A percentile compares a stretch with the other conserved stretches of the same genome.
Evolutionary conservation across 2,329 filamentous ascomycete genomes (phyloP).

Genomic region (Talaromyces sp.): DNA sequence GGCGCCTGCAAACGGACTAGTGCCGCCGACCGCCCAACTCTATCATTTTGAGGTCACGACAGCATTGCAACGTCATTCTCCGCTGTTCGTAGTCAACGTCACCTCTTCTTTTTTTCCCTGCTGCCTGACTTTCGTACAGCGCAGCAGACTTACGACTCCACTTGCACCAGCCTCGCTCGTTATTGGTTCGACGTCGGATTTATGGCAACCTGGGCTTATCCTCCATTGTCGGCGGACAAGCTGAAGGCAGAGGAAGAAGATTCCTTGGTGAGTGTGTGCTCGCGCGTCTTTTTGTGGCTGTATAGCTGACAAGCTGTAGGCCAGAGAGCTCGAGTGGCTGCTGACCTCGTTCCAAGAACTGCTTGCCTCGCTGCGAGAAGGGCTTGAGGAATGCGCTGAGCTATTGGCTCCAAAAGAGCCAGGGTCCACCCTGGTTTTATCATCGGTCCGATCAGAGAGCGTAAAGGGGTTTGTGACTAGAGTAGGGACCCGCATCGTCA

Average conservation of each 20-base stretch:
- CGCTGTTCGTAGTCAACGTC: not conserved
- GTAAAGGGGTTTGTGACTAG: constrained; percentile 91
- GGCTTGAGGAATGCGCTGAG: constrained; percentile 82
- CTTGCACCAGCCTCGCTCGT: not conserved
- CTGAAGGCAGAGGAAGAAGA: constrained; percentile 49
- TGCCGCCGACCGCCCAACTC: not conserved
- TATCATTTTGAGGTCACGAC: not conserved
- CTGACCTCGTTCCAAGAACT: constrained; percentile 57
- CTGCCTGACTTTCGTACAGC: not conserved
- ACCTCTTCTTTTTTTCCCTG: not conserved
- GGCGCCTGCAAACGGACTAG: not conserved
- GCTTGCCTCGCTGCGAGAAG: constrained; percentile 57
- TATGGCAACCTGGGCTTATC: constrained; percentile 61
- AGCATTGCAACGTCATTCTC: constrained; percentile 6
- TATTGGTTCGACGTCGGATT: not conserved
- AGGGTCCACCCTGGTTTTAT: constrained; percentile 83
- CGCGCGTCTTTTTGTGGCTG: not conserved
- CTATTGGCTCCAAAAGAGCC: constrained; percentile 79
- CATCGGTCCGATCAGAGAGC: constrained; percentile 77
- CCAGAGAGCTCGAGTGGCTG: constrained; percentile 60
- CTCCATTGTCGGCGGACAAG: constrained; percentile 47
- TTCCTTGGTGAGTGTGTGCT: constrained; percentile 41
- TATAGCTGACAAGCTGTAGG: constrained; percentile 26
- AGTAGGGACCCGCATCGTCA: constrained; percentile 83
- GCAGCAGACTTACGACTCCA: not conserved